phyloP scores from a whole-genome alignment of 75 land plant genomes.

The Pinus tabuliformis region DNA sequence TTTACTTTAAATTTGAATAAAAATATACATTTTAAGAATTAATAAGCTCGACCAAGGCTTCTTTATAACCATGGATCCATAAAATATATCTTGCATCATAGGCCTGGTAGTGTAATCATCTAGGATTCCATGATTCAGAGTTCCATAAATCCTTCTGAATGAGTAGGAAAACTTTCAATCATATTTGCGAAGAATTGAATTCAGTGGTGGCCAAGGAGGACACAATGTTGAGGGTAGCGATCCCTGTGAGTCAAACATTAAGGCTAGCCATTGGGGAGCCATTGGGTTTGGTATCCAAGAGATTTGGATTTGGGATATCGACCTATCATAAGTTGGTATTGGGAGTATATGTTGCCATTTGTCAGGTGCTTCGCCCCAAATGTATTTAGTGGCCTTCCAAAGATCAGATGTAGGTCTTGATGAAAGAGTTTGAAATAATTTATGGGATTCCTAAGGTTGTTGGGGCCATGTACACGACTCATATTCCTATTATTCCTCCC shows the following conservation, averaged over 20 bases:
- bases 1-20: too few species aligned
- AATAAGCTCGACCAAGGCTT: too few species aligned
- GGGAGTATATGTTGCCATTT: slow-evolving; percentile 89
- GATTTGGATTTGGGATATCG: slow-evolving; percentile 93
- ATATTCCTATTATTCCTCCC: slow-evolving; percentile 94
- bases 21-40: too few species aligned
- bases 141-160: slow-evolving; percentile 79
- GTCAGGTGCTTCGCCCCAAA: slow-evolving; percentile 70
- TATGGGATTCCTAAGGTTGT: slow-evolving; percentile 83
- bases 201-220: slow-evolving; percentile 78
- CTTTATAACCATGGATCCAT: too few species aligned
- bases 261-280: slow-evolving; percentile 97
- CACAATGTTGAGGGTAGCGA: slow-evolving; percentile 75
- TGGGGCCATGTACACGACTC: slow-evolving; percentile 95
- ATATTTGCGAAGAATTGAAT: slow-evolving; percentile 82
- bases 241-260: slow-evolving; percentile 4
- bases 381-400: slow-evolving; percentile 80
- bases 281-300: slow-evolving; percentile 78
- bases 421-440: slow-evolving; percentile 59
- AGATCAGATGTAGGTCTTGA: slow-evolving; percentile 30
- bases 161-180: slow-evolving; percentile 70
- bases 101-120: slow-evolving; percentile 63
- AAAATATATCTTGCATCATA: slow-evolving; percentile 20
- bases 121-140: slow-evolving; percentile 80
- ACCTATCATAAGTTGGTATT: slow-evolving; percentile 95